Evolutionary conservation across 106 monocot genomes (phyloP), one percentile per base, ranked within the genome.

Genomic region (Platanthera guangdongensis): DNA sequence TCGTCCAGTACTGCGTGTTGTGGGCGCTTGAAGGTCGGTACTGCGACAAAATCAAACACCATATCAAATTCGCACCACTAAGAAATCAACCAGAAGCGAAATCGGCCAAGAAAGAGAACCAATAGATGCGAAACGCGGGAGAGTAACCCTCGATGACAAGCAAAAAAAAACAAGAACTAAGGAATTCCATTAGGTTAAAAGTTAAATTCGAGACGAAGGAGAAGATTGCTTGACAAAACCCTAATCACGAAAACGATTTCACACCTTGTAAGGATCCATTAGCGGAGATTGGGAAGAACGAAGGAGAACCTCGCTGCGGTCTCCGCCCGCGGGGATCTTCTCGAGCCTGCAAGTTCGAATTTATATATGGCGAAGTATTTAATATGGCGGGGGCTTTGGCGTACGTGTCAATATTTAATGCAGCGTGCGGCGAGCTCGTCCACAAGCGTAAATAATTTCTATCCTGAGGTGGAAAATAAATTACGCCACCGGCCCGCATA

Each of bases 231-330:
- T 48, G 12, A 25, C 75, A 32, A 39, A 68, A 25, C 47, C 70
- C 45, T 46, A 11, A 70, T 15, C 46, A 10, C 45, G 14, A 52
- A 12, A 19, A 71, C 0, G 13, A n/a, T 16, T 46, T 25, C 1
- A 39, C 68, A 88, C 90, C 86, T 82, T 91, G 88, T 88, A 91
- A 4, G 90, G 90, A 88, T 91, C 90, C 90, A 91, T 91, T 78
- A 81, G 30, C 52, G 15, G 30, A 18, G 6, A 4, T 3, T 6
- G 12, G 21, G 57, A 60, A 57, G 72, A 12, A 16, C 1, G 45
- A 68, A 19, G 21, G 21, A 22, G 13, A 53, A 12, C 65, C 65
- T 65, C 65, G 65, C 30, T 10, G 65, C 65, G 8, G 0, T 10
- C 65, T 9, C 30, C 30, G 30, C 30, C 30, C 30, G 65, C 22